These are phyloP conservation scores for maize (Zea mays) DNA, from an alignment of 176 grass and related monocot genomes.

Conservation along the genomic window DNA sequence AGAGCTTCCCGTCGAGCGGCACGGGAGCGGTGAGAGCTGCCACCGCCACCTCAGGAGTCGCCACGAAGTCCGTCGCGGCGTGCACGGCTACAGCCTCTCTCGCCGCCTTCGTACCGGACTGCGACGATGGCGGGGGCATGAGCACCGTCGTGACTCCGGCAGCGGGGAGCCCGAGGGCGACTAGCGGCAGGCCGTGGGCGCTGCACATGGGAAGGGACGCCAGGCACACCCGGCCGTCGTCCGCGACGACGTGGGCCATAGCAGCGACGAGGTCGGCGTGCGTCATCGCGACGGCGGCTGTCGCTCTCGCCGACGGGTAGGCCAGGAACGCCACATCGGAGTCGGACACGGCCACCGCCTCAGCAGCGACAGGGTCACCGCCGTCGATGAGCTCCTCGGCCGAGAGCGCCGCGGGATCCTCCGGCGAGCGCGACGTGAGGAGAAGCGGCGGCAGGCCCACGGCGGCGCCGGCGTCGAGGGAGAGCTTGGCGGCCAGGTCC, in stretches of 20 bases:
- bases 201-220: conserved; percentile 30
- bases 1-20: conserved; percentile 4
- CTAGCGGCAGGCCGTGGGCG: conserved; percentile 36
- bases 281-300: conserved; percentile 14
- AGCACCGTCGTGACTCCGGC: conserved; percentile 38
- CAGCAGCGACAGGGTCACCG: conserved; percentile 18
- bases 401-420: conserved; percentile 19
- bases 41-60: conserved; percentile 15
- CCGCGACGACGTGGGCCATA: background rate
- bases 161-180: conserved; percentile 34
- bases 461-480: background rate
- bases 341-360: background rate
- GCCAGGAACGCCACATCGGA: conserved; percentile 38
- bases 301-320: conserved; percentile 18
- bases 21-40: conserved; percentile 8
- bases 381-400: conserved; percentile 69
- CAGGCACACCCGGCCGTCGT: conserved; percentile 21
- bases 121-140: background rate
- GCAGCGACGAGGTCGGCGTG: conserved; percentile 35
- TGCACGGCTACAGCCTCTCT: conserved; percentile 27
- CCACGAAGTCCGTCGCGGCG: conserved; percentile 42
- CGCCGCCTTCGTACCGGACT: background rate
- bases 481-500: conserved; percentile 26
- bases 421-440: conserved; percentile 28
- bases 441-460: conserved; percentile 43